phyloP scores from a whole-genome alignment of 305 asterid species.

The Galium porrigens region DNA sequence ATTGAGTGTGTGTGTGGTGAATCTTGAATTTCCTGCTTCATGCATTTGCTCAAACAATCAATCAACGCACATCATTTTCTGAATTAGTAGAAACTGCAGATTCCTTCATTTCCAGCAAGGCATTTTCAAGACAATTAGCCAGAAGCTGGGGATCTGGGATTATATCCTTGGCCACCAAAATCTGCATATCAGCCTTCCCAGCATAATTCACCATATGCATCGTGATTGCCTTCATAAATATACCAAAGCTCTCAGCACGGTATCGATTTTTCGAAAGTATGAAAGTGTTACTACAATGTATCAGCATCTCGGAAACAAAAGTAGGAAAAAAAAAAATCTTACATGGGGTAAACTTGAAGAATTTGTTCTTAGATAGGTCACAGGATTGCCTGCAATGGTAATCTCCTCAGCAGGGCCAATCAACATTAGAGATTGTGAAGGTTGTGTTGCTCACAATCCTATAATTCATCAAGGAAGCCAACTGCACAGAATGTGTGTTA shows the following conservation, averaged over 20 bases:
- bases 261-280: no score
- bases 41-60: not conserved
- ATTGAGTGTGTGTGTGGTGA: no score
- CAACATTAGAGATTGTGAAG: constrained; percentile 47
- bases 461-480: constrained; percentile 30
- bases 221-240: not conserved
- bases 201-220: constrained; percentile 31
- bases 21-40: constrained; percentile 15
- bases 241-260: not conserved
- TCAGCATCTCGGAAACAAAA: not conserved
- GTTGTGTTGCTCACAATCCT: constrained; percentile 54
- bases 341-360: constrained; percentile 57
- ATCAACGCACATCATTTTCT: not conserved
- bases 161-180: constrained; percentile 58
- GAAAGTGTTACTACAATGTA: no score
- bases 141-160: constrained; percentile 62
- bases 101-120: constrained; percentile 50
- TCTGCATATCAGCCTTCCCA: constrained; percentile 64
- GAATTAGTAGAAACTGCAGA: constrained; percentile 21
- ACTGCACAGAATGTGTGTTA: not conserved
- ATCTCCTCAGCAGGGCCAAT: constrained; percentile 63
- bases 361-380: constrained; percentile 34
- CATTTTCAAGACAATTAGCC: constrained; percentile 54
- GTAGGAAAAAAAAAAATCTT: constrained; percentile 2
- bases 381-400: constrained; percentile 38